Conservation (phyloP, 2,329 filamentous ascomycete genomes). For the Fusarium sublunatum region DNA sequence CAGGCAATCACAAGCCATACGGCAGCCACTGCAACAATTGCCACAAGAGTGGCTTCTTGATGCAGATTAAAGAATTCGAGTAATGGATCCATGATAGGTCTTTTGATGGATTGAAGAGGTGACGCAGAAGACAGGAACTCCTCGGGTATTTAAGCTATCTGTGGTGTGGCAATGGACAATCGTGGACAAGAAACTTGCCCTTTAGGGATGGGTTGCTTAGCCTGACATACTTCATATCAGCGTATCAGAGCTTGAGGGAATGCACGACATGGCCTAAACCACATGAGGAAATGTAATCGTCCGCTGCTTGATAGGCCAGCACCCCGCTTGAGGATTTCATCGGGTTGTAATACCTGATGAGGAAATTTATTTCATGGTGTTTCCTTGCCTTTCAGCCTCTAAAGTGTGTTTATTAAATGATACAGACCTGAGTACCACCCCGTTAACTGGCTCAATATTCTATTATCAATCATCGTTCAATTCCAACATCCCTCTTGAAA, state of each 20-base stretch:
- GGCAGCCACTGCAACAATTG: neutral
- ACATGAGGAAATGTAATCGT: conserved; percentile 4
- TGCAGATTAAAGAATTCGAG: neutral
- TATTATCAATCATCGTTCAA: conserved; percentile 8
- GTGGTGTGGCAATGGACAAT: neutral
- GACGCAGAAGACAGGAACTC: neutral
- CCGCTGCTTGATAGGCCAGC: neutral
- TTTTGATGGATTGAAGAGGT: neutral
- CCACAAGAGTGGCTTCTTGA: neutral
- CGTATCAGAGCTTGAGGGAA: neutral
- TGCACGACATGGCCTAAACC: neutral
- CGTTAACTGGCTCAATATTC: no score
- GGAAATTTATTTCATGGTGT: no score
- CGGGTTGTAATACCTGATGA: neutral
- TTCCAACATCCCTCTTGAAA: conserved; percentile 42
- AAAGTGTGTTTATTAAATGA: no score
- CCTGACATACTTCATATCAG: neutral
- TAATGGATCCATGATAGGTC: neutral
- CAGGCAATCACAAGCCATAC: neutral
- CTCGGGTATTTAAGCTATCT: neutral
- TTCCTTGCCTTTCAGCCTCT: no score
- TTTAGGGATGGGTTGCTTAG: neutral
- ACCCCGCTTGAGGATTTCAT: neutral
- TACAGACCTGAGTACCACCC: no score
- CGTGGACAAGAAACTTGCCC: conserved; percentile 15